Base-by-base conservation (phyloP, 208 protist genomes). In the Leptomonas pyrrhocoris region DNA sequence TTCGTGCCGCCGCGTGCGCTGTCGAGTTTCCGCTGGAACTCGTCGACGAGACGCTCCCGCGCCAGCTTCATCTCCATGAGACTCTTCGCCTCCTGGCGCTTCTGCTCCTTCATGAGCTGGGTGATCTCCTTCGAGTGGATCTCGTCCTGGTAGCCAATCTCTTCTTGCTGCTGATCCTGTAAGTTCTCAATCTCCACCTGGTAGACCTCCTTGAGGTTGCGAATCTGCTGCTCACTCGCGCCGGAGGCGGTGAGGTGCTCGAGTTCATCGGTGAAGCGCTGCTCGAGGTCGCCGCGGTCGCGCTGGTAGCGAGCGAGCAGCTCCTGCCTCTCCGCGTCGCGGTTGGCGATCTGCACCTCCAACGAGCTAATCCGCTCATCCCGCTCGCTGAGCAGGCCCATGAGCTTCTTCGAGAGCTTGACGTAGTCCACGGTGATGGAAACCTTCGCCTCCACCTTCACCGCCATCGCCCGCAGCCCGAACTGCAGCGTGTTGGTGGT, bases 401-500 rank as follows among this genome's bases (percentile, higher is more conserved):
- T 88, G 21, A 96, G 72, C 66, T 93, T 94, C 45, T 78, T 79
- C 11, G 89, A 84, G 27, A 96, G 79, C 73, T 94, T 93, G 72
- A 85, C 66, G 76, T 94, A 96, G 76, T 96, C 84, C 0, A 94
- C 86, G n/a, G 79, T 85, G 5, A 94, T 78, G 13, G 80, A 80
- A 30, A 92, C 66, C 73, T 86, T 92, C n/a, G 92, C 86, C 48
- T 84, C 58, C 13, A 94, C 89, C 73, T 95, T 95, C 28, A 95
- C 88, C 27, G 81, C 86, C 89, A 97, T 97, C 12, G 89, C 90
- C 5, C 85, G 84, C 36, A 92, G 74, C 18, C 92, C 89, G 74
- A 97, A 96, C 70, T 94, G 85, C 12, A 96, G 73, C 13, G 89
- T 81, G 77, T 94, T 94, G 28, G 92, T 91, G 1, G 92, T 96